Conservation (phyloP, 179 eudicot genomes). For the Carnegiea gigantea region DNA sequence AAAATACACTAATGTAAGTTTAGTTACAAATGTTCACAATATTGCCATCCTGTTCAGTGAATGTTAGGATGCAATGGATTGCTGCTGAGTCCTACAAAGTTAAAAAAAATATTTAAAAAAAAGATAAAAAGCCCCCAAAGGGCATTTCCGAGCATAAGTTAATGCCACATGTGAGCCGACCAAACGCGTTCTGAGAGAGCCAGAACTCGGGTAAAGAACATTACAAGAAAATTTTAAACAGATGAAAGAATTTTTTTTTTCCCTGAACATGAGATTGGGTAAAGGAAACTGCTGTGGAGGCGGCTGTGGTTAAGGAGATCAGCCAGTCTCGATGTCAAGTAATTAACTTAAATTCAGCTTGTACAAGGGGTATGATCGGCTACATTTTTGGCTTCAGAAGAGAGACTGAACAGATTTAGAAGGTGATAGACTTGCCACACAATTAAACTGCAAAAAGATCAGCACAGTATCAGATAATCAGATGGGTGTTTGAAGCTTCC, state of each 20-base stretch:
- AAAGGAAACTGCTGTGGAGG: constrained; percentile 21
- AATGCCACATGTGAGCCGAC: constrained; percentile 19
- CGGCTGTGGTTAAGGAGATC: constrained; percentile 30
- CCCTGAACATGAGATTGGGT: constrained; percentile 12
- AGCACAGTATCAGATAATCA: constrained; percentile 20
- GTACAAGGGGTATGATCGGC: constrained; percentile 29
- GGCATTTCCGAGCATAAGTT: constrained; percentile 19
- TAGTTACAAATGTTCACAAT: constrained; percentile 38
- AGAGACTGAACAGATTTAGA: constrained; percentile 49
- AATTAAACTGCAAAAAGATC: constrained; percentile 62
- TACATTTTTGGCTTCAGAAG: constrained; percentile 41
- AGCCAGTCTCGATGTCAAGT: constrained; percentile 39
- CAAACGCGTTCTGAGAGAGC: constrained; percentile 36
- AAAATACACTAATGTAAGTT: constrained; percentile 27
- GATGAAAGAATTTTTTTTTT: constrained; percentile 22
- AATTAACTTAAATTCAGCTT: constrained; percentile 30
- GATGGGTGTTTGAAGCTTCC: neutral
- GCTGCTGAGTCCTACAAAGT: constrained; percentile 34
- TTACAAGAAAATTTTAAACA: constrained; percentile 26
- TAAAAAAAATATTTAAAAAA: constrained; percentile 8
- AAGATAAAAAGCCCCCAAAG: neutral
- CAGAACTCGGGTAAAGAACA: constrained; percentile 29
- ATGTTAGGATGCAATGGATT: constrained; percentile 21
- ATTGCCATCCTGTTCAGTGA: constrained; percentile 14
- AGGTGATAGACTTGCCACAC: constrained; percentile 61